Conservation (phyloP, 1,284 basidiomycete species). For the Ustilago nuda region DNA sequence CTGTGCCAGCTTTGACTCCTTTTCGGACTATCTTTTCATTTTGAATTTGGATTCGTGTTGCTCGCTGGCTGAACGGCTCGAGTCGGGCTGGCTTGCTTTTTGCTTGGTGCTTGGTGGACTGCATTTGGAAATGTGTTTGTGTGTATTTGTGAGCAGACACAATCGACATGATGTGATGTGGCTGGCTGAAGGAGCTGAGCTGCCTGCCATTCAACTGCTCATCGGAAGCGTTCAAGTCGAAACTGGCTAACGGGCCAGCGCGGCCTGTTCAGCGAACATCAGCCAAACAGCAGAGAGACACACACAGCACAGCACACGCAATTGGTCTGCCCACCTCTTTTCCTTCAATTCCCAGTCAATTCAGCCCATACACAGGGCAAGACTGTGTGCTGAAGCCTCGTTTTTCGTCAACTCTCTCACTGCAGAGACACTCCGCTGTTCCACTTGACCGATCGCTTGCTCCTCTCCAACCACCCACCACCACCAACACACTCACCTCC, state of each 20-base stretch:
- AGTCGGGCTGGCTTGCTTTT: not conserved
- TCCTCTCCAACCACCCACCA: slow-evolving; percentile 18
- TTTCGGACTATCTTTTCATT: slow-evolving; percentile 2
- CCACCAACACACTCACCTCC: slow-evolving; percentile 3
- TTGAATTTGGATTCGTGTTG: not conserved
- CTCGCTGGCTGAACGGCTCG: not conserved
- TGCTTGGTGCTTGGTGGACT: slow-evolving; percentile 4
- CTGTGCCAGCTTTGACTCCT: not conserved
- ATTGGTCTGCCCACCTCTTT: too few relatives aligned
- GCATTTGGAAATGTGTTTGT: not conserved
- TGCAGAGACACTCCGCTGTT: slow-evolving; percentile 8
- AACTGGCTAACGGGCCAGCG: not conserved
- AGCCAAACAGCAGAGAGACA: not conserved
- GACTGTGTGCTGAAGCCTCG: slow-evolving; percentile 3
- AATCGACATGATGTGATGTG: not conserved
- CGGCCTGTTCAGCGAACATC: not conserved
- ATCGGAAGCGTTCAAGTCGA: slow-evolving; percentile 14
- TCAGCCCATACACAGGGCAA: not conserved
- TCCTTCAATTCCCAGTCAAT: not conserved
- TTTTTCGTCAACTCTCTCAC: not conserved
- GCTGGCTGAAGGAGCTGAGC: slow-evolving; percentile 4
- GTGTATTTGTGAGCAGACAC: too few relatives aligned
- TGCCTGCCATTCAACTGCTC: slow-evolving; percentile 12
- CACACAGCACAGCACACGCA: slow-evolving; percentile 1
- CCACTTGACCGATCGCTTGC: not conserved